Base-by-base conservation (phyloP, 225 moss, liverwort and hornwort species). In the Marchantia paleacea region DNA sequence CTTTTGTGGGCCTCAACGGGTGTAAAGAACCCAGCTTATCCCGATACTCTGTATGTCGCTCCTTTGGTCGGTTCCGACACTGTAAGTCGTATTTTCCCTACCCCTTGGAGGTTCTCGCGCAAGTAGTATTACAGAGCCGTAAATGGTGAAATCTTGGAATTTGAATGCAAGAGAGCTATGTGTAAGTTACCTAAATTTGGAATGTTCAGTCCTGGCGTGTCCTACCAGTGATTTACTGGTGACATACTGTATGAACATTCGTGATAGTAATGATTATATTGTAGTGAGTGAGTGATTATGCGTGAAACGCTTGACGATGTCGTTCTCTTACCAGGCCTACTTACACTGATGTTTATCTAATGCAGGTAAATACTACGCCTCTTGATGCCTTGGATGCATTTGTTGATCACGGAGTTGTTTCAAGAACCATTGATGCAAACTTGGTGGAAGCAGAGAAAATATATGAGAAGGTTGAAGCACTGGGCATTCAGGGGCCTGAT, bases 51-150 rank as follows among this genome's bases (percentile, higher is more conserved):
- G 30, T 97, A 95, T 77, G 86, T 92, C 79, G 83, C 89, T 52
- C 88, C 94, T 26, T 89, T 95, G 26, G 90, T 97, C 55, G 97
- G 97, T 78, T 94, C 94, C 82, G 97, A 91, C 29, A 97, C 97
- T 4, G 95, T 95, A 83, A 82, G 90, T 85, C 71, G 6, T 6
- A 13, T 58, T 58, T 58, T 13, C 39, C 39, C 39, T 39, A 5
- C 39, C 39, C 39, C 39, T 39, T 39, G 39, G 39, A 39, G 39
- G 2, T 39, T 39, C 5, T 39, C 39, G 39, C 39, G 39, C 39
- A 39, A 39, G 39, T 39, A 39, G 2, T 39, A 39, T 39, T 39
- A 39, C 39, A 39, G 39, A 2, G 39, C 39, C 5, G 39, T 39
- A 5, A 39, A 39, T 39, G 39, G 39, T 39, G 3, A 39, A 5